These are phyloP conservation scores for Ballota nigra DNA, from an alignment of 257 asterid species.

Conservation along the genomic window DNA sequence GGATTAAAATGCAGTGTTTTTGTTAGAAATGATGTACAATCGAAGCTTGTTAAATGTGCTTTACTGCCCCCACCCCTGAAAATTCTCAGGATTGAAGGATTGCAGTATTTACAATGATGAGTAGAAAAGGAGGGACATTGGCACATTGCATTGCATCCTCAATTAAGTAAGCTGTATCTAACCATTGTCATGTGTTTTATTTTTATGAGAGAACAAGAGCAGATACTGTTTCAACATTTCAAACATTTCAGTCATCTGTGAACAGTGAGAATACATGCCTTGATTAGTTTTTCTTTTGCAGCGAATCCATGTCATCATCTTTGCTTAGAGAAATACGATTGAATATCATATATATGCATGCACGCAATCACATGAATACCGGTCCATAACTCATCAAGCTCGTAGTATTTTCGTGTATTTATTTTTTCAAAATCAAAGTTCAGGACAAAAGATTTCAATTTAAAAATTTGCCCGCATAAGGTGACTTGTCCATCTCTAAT, in stretches of 20 bases:
- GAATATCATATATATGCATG: too few relatives aligned
- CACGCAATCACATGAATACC: too few relatives aligned
- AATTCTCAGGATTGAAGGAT: too few relatives aligned
- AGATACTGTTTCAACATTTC: too few relatives aligned
- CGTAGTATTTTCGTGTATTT: too few relatives aligned
- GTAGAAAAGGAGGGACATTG: constrained; percentile 10
- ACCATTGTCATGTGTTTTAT: neutral
- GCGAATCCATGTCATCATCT: too few relatives aligned
- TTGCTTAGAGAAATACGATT: neutral
- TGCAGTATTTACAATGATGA: neutral
- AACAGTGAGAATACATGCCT: too few relatives aligned
- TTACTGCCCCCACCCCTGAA: neutral
- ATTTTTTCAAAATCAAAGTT: too few relatives aligned
- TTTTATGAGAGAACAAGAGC: constrained; percentile 12
- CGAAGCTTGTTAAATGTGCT: constrained; percentile 21
- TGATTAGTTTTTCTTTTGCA: too few relatives aligned
- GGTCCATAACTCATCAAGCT: too few relatives aligned
- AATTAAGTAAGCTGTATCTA: constrained; percentile 26
- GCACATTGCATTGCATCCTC: constrained; percentile 8
- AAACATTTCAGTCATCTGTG: too few relatives aligned
- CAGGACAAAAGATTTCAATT: neutral
- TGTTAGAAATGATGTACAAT: constrained; percentile 16
- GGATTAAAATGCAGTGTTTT: neutral
- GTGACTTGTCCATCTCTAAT: neutral
- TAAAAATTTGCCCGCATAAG: neutral